Evolutionary conservation across 768 basidiomycete genomes (phyloP).

Genomic region (Mycena pura): DNA sequence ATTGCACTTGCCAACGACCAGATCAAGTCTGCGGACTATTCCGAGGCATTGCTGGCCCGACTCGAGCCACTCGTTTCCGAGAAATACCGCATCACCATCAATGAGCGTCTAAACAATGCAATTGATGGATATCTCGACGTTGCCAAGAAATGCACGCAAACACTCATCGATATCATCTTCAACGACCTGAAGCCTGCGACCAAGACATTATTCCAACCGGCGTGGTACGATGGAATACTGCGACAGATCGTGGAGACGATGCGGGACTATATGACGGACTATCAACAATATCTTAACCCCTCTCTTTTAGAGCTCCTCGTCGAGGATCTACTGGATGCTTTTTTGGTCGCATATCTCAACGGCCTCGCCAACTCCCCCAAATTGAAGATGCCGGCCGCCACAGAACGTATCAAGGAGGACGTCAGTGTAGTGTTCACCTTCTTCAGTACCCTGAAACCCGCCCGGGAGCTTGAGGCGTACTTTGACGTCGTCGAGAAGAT

Average conservation of each 20-base stretch:
- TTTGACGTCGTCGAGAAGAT: slow-evolving; percentile 91
- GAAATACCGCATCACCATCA: slow-evolving; percentile 86
- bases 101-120: slow-evolving; percentile 89
- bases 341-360: slow-evolving; percentile 90
- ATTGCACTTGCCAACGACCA: slow-evolving; percentile 98
- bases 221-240: slow-evolving; percentile 93
- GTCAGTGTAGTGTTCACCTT: slow-evolving; percentile 78
- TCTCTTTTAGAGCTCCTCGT: slow-evolving; percentile 90
- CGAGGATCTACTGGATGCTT: slow-evolving; percentile 90
- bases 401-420: slow-evolving; percentile 85
- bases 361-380: slow-evolving; percentile 85
- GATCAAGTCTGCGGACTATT: slow-evolving; percentile 93
- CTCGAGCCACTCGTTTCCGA: slow-evolving; percentile 92
- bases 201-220: slow-evolving; percentile 79
- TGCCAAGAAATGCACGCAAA: slow-evolving; percentile 95
- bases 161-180: slow-evolving; percentile 93
- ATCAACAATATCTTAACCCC: slow-evolving; percentile 88
- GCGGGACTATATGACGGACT: slow-evolving; percentile 96
- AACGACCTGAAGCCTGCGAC: slow-evolving; percentile 91
- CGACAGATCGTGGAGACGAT: slow-evolving; percentile 93
- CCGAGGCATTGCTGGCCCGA: slow-evolving; percentile 83
- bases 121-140: slow-evolving; percentile 99
- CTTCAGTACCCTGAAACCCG: slow-evolving; percentile 79
- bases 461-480: slow-evolving; percentile 78
- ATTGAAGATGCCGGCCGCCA: slow-evolving; percentile 83